phyloP scores from a whole-genome alignment of 352 stramenopile species.

The Phytophthora boehmeriae region DNA sequence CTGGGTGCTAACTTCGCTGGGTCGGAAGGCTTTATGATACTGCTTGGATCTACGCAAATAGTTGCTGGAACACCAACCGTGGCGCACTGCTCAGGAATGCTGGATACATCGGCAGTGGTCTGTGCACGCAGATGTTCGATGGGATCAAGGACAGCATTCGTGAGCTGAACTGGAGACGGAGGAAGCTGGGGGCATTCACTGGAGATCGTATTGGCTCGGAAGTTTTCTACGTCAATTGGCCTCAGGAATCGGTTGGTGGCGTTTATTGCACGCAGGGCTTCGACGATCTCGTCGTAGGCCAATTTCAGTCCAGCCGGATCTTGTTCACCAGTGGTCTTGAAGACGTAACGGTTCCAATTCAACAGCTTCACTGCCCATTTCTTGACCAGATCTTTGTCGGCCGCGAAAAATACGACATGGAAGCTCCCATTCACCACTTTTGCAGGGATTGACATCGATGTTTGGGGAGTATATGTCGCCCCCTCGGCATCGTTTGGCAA shows the following conservation, averaged over 20 bases:
- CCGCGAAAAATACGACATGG: slow-evolving; percentile 58
- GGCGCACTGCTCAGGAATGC: slow-evolving; percentile 7
- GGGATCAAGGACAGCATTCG: slow-evolving; percentile 3
- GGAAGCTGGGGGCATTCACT: not conserved
- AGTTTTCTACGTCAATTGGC: slow-evolving; percentile 21
- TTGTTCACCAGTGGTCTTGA: slow-evolving; percentile 23
- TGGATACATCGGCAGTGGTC: not conserved
- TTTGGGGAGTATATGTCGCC: slow-evolving; percentile 4
- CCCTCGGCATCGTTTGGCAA: not conserved
- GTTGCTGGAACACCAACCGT: not conserved
- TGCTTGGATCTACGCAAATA: not conserved
- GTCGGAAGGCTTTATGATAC: slow-evolving; percentile 21
- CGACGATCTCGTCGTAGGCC: slow-evolving; percentile 36
- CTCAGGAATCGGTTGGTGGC: slow-evolving; percentile 33
- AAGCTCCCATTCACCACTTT: slow-evolving; percentile 19
- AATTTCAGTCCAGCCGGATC: slow-evolving; percentile 19
- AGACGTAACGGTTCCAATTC: slow-evolving; percentile 81
- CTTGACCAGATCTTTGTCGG: slow-evolving; percentile 53
- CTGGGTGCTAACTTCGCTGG: slow-evolving; percentile 5
- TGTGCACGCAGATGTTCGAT: not conserved
- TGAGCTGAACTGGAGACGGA: not conserved
- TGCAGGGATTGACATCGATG: not conserved
- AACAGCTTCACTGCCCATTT: slow-evolving; percentile 58
- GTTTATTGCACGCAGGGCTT: slow-evolving; percentile 37
- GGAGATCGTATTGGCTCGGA: not conserved